Evolutionary conservation across 2,329 filamentous ascomycete species (phyloP).

Genomic region (Talaromyces sp.): DNA sequence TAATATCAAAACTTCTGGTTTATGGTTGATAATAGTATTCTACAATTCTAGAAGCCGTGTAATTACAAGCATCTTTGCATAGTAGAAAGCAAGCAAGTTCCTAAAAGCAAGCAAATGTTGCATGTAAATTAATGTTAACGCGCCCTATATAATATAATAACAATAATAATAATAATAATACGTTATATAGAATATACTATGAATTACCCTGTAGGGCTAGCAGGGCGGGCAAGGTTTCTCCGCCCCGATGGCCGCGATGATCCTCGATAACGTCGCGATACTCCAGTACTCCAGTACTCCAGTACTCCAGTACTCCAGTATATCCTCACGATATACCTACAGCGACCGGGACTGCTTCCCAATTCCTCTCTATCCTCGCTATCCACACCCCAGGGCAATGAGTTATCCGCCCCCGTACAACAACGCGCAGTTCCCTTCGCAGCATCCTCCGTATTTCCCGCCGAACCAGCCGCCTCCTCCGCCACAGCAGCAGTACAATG

Average conservation of each 20-base stretch:
- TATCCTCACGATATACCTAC: not conserved
- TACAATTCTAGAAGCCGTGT: too few species aligned
- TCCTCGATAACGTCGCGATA: slow-evolving; percentile 3
- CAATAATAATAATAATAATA: too few species aligned
- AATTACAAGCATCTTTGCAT: too few species aligned
- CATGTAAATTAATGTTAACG: too few species aligned
- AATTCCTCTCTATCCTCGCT: not conserved
- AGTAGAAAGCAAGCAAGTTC: too few species aligned
- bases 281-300: not conserved
- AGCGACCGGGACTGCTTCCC: not conserved
- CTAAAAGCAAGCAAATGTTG: too few species aligned
- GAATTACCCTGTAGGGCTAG: not conserved
- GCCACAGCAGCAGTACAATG: slow-evolving; percentile 30
- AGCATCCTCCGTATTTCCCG: slow-evolving; percentile 32
- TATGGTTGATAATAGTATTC: too few species aligned
- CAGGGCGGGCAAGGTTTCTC: not conserved
- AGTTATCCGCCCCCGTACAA: slow-evolving; percentile 36
- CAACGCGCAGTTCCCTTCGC: slow-evolving; percentile 21
- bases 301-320: not conserved
- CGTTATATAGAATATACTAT: not conserved
- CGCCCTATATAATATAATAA: too few species aligned
- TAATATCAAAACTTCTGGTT: too few species aligned
- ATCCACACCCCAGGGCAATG: slow-evolving; percentile 27
- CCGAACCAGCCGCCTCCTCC: slow-evolving; percentile 23
- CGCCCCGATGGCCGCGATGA: slow-evolving; percentile 13